A percentile compares a stretch with the other conserved stretches of the same genome.
Evolutionary conservation across 164 flowering plant genomes (phyloP).

Genomic region (Macadamia tetraphylla): DNA sequence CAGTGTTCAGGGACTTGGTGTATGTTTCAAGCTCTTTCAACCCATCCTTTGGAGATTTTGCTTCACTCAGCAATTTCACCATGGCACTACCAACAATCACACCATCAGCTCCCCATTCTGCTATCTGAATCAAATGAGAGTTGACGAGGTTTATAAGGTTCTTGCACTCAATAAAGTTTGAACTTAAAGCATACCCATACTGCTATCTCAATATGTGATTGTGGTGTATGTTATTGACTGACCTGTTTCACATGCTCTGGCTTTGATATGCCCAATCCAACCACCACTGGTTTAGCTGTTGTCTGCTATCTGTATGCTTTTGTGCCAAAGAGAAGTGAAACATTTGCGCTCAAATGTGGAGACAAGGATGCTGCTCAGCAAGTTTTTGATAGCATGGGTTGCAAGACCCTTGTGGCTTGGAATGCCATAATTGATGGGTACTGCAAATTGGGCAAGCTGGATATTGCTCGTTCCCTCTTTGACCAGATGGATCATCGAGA

Average conservation of each 20-base stretch:
- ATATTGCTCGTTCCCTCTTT: conserved; percentile 2
- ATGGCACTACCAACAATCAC: conserved; percentile 95
- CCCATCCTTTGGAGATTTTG: conserved; percentile 68
- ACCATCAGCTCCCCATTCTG: conserved; percentile 96
- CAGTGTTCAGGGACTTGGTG: conserved; percentile 53
- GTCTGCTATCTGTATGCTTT: conserved; percentile 32
- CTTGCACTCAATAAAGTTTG: background rate
- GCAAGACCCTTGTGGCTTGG: conserved; percentile 3
- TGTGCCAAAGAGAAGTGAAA: no score
- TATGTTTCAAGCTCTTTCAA: conserved; percentile 55
- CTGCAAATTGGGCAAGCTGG: conserved; percentile 8
- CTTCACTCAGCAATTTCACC: conserved; percentile 73
- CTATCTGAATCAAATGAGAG: conserved; percentile 40
- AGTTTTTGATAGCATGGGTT: conserved; percentile 1
- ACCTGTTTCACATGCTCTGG: conserved; percentile 96
- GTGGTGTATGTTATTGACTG: conserved; percentile 7
- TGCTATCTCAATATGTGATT: background rate
- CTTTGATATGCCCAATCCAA: conserved; percentile 91
- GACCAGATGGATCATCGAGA: conserved; percentile 2
- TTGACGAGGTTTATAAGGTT: background rate
- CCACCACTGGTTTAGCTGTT: conserved; percentile 83
- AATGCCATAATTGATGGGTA: conserved; percentile 13
- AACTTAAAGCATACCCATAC: background rate
- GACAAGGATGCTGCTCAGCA: conserved; percentile 1
- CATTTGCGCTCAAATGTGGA: conserved; percentile 1